Conservation (phyloP, 371 early-diverging fungal species). For the Apophysomyces elegans region DNA sequence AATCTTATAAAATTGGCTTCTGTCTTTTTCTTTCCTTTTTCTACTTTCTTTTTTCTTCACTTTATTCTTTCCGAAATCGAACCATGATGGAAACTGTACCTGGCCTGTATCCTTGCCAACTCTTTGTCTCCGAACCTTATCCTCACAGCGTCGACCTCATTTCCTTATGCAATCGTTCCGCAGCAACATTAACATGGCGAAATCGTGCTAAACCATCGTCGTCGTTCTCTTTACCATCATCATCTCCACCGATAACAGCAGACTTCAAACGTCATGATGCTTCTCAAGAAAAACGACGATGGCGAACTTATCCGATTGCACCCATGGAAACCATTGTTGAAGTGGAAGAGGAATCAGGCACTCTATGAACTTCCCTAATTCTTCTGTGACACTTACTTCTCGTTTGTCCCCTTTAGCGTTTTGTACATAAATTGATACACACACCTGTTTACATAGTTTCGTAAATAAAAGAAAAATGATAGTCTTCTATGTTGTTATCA, state of each 20-base stretch:
- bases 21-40: not conserved
- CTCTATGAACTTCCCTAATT: not conserved
- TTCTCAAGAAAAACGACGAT: constrained; percentile 1
- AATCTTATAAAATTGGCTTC: not conserved
- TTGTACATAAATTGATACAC: too few relatives aligned
- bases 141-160: not conserved
- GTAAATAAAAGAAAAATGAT: too few relatives aligned
- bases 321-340: constrained; percentile 7
- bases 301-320: not conserved
- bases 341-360: not conserved
- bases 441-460: too few relatives aligned
- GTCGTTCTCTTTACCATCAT: too few relatives aligned
- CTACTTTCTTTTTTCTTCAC: not conserved
- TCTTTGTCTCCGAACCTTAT: not conserved
- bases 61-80: not conserved
- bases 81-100: constrained; percentile 1
- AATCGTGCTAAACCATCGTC: not conserved
- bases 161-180: not conserved
- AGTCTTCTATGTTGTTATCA: too few relatives aligned
- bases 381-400: too few relatives aligned
- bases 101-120: not conserved
- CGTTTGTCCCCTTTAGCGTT: too few relatives aligned
- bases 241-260: not conserved
- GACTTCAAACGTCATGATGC: not conserved
- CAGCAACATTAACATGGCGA: not conserved